Percentiles rank a stretch among this genome's conserved stretches.
These are phyloP conservation scores for Asterella californica DNA, from an alignment of 225 moss, liverwort and hornwort genomes.

Conservation along the genomic window DNA sequence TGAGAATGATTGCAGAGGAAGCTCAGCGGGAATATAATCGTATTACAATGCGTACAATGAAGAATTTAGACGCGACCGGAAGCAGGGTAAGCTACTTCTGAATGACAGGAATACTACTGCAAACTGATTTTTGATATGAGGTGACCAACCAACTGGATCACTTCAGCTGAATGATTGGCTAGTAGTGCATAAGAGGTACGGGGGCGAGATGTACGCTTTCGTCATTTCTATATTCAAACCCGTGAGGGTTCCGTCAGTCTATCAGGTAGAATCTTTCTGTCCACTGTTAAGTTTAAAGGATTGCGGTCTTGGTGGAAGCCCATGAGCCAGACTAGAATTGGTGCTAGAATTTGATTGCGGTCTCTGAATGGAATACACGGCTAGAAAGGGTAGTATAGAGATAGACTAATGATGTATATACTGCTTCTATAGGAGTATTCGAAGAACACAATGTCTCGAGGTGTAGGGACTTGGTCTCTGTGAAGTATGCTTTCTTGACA, in stretches of 20 bases:
- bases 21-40: constrained; percentile 79
- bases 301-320: not conserved
- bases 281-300: not conserved
- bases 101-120: not conserved
- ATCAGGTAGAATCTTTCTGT: not conserved
- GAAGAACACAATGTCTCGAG: not conserved
- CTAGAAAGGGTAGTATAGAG: no score
- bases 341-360: not conserved
- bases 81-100: constrained; percentile 50
- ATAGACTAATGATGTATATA: no score
- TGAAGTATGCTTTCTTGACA: not conserved
- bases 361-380: not conserved
- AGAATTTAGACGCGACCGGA: constrained; percentile 69
- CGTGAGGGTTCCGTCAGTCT: no score
- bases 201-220: no score
- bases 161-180: not conserved
- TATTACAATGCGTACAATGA: constrained; percentile 78
- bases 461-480: not conserved
- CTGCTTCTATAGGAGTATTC: no score
- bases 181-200: no score
- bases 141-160: not conserved
- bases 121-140: not conserved
- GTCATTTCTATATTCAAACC: no score
- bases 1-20: constrained; percentile 86
- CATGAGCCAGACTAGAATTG: not conserved